Evolutionary conservation across 192 early-diverging fungal genomes (phyloP).

Genomic region (Allomyces macrogynus): DNA sequence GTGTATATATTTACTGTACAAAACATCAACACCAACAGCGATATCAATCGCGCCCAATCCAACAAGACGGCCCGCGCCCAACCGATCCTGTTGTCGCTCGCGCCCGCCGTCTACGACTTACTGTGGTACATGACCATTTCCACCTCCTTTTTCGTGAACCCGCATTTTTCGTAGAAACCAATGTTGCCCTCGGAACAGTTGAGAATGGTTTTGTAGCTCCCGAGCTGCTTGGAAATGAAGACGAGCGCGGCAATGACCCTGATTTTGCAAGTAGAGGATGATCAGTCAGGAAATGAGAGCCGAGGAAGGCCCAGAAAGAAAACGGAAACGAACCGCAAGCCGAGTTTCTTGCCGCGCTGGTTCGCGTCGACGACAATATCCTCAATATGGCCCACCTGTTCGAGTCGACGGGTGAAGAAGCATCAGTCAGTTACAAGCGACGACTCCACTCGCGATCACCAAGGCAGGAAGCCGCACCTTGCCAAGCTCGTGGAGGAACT

Average conservation of each 20-base stretch:
- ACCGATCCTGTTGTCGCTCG: no score
- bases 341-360: slow-evolving; percentile 49
- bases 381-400: slow-evolving; percentile 74
- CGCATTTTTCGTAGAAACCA: slow-evolving; percentile 82
- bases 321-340: slow-evolving; percentile 15
- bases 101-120: no score
- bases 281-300: no score
- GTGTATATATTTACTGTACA: no score
- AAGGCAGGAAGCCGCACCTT: slow-evolving; percentile 20
- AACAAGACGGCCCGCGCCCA: no score
- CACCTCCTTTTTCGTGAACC: slow-evolving; percentile 50
- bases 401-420: no score
- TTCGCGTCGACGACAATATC: slow-evolving; percentile 58
- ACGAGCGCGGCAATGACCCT: slow-evolving; percentile 18
- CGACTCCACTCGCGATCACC: no score
- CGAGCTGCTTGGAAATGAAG: slow-evolving; percentile 42
- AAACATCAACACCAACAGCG: no score
- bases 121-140: slow-evolving; percentile 23
- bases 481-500: slow-evolving; percentile 68
- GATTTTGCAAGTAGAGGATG: no score
- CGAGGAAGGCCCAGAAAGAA: no score
- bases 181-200: slow-evolving; percentile 56
- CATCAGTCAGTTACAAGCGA: no score
- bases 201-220: slow-evolving; percentile 76
- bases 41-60: no score